phyloP scores from a whole-genome alignment of 192 early-diverging fungal species.

The Coemansia sp. region DNA sequence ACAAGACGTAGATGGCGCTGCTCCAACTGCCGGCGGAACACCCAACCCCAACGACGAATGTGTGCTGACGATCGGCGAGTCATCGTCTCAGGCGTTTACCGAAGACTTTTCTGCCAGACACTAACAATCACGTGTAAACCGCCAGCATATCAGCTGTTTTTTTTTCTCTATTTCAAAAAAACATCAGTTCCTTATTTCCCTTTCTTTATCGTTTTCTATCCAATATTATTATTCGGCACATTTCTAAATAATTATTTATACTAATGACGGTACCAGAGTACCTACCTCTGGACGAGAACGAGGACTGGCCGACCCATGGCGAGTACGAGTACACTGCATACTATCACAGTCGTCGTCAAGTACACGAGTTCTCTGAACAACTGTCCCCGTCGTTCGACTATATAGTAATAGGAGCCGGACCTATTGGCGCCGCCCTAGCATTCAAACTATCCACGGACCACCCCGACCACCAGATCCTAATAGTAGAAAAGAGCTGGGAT shows the following conservation, averaged over 20 bases:
- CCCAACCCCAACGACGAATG: background rate
- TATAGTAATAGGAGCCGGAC: constrained; percentile 89
- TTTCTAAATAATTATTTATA: background rate
- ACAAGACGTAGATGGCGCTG: background rate
- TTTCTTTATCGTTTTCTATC: background rate
- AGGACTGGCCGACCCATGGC: constrained; percentile 46
- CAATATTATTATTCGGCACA: background rate
- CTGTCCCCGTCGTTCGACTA: constrained; percentile 62
- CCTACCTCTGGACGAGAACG: constrained; percentile 34
- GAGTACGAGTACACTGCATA: constrained; percentile 32
- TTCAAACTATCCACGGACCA: constrained; percentile 71
- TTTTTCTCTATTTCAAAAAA: background rate
- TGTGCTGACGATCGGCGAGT: constrained; percentile 8
- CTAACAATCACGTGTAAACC: constrained; percentile 15
- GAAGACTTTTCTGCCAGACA: background rate
- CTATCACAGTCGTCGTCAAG: constrained; percentile 27
- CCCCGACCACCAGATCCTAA: constrained; percentile 58
- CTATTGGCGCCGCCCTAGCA: constrained; percentile 89
- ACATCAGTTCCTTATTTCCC: background rate
- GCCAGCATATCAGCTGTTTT: constrained; percentile 3
- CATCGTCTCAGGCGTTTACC: constrained; percentile 1
- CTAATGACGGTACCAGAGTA: constrained; percentile 25
- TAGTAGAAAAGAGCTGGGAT: constrained; percentile 79
- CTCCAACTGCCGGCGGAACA: background rate
- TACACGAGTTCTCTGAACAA: background rate